Evolutionary conservation across 768 basidiomycete species (phyloP), one percentile per base, ranked within the genome.

Genomic region (Aureoboletus auriporus): DNA sequence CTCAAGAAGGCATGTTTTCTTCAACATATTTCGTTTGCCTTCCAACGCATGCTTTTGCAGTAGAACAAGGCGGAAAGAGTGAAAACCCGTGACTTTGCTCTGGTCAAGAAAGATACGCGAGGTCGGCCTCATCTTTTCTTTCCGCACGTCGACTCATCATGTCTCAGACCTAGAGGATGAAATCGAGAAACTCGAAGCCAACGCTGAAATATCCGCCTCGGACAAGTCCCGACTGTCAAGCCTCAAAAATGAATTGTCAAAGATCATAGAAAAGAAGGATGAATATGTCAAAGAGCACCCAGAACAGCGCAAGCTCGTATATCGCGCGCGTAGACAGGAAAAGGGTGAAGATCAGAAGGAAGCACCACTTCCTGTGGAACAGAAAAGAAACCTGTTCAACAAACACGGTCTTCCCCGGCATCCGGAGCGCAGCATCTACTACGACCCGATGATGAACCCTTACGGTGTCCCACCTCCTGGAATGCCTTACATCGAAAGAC

Each of bases 221-320:
- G 83, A 91, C 55, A 77, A 80, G 57, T 72, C 76, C n/a, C 82
- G 84, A 39, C 71, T 96, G 13, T 65, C 76, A 14, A 78, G 83
- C 33, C 79, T 94, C 49, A 88, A 89, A 60, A 68, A 71, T 13
- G 94, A 98, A 53, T 64, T 97, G 7, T 78, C 83, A 48, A 84
- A 83, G 49, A 84, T 95, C 47, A 84, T 82, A 66, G 80, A 81
- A 66, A 88, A 89, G 69, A 97, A 98, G 64, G 86, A 89, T 36
- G 92, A 92, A 59, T 97, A 92, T 67, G 82, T 97, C 45, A 79
- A 79, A 48, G 92, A 93, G 55, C 93, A 98, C 68, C 95, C 95
- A 3, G 95, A 97, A 63, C 89, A 93, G 38, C 82, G 87, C 46
- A 80, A 83, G 58, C 78, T 91, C 10, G 91, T 97, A 7, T 97